A percentile compares a stretch with the other conserved stretches of the same genome.
phyloP scores from a whole-genome alignment of 2,329 filamentous ascomycete species.

The Alternaria infectoria region DNA sequence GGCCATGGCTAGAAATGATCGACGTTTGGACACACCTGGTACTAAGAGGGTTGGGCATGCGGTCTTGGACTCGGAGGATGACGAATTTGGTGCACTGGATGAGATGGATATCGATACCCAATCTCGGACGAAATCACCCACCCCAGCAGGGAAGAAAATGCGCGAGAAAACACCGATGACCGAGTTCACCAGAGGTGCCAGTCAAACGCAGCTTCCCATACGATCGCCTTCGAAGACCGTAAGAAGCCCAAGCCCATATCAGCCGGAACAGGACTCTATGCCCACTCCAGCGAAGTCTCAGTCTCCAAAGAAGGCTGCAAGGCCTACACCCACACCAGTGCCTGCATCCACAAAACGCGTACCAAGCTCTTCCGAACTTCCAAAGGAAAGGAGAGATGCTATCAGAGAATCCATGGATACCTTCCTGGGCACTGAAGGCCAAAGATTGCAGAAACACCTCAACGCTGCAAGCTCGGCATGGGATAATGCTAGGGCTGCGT shows the following conservation, averaged over 20 bases:
- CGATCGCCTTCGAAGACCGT: constrained; percentile 37
- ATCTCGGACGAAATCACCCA: constrained; percentile 15
- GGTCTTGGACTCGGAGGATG: constrained; percentile 42
- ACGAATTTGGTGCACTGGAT: constrained; percentile 38
- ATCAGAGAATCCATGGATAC: constrained; percentile 28
- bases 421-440: constrained; percentile 34
- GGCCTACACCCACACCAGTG: constrained; percentile 4
- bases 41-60: constrained; percentile 25
- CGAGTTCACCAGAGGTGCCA: constrained; percentile 9
- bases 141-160: constrained; percentile 9
- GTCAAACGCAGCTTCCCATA: constrained; percentile 24
- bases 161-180: constrained; percentile 21
- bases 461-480: constrained; percentile 31
- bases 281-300: constrained; percentile 28
- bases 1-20: neutral
- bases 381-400: constrained; percentile 30
- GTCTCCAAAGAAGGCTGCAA: constrained; percentile 22
- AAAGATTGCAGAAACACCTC: constrained; percentile 32
- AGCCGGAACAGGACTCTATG: constrained; percentile 22
- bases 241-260: constrained; percentile 20
- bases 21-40: constrained; percentile 13
- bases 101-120: constrained; percentile 31
- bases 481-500: constrained; percentile 33
- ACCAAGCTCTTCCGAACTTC: constrained; percentile 32
- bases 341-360: constrained; percentile 1